Evolutionary conservation across 495 filamentous ascomycete species (phyloP).

Genomic region (Letharia lupina): DNA sequence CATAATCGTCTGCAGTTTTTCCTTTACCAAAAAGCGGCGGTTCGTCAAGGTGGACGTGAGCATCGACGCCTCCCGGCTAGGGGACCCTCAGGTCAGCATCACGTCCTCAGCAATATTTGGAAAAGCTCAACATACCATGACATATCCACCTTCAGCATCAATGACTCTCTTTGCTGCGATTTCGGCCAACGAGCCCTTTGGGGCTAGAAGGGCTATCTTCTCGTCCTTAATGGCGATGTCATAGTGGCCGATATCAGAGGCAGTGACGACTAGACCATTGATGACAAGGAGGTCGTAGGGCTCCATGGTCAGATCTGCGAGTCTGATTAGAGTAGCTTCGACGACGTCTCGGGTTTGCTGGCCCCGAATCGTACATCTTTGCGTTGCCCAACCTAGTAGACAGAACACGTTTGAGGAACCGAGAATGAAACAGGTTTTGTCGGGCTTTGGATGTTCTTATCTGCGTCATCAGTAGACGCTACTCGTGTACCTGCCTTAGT

Average conservation of each 20-base stretch:
- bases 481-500: neutral
- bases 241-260: conserved; percentile 35
- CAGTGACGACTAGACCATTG: conserved; percentile 44
- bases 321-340: neutral
- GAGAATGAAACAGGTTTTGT: neutral
- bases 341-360: neutral
- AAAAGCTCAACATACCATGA: conserved; percentile 32
- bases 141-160: conserved; percentile 43
- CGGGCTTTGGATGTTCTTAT: conserved; percentile 3
- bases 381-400: neutral
- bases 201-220: conserved; percentile 41
- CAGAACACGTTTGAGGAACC: neutral
- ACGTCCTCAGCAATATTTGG: conserved; percentile 1
- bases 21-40: conserved; percentile 21
- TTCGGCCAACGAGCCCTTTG: conserved; percentile 14
- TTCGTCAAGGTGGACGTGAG: conserved; percentile 40
- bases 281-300: conserved; percentile 35
- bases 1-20: conserved; percentile 40
- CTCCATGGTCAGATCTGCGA: conserved; percentile 7
- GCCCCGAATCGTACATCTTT: neutral
- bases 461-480: conserved; percentile 7
- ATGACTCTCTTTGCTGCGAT: conserved; percentile 29
- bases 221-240: conserved; percentile 48
- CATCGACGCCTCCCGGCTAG: conserved; percentile 39
- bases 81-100: conserved; percentile 30